Evolutionary conservation across 768 basidiomycete genomes (phyloP).

Genomic region (Neoboletus brunneissimus): DNA sequence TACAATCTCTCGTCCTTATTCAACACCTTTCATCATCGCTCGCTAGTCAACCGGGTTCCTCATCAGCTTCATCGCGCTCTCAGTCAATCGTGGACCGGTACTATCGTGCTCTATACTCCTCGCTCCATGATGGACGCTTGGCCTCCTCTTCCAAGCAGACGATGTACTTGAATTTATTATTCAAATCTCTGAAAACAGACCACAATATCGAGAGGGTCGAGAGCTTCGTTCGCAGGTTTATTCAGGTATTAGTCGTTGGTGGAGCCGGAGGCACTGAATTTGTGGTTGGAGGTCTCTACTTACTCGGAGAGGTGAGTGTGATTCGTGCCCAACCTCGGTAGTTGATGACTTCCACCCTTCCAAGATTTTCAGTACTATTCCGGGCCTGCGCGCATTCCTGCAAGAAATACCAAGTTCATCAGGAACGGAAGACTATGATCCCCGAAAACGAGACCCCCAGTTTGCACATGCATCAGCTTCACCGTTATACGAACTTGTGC

Average conservation of each 20-base stretch:
- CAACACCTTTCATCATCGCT: slow-evolving; percentile 73
- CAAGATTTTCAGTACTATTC: slow-evolving; percentile 51
- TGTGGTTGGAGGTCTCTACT: slow-evolving; percentile 80
- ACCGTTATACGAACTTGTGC: slow-evolving; percentile 88
- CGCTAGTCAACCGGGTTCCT: slow-evolving; percentile 38
- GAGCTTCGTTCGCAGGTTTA: slow-evolving; percentile 78
- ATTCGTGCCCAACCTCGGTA: not conserved
- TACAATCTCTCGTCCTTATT: slow-evolving; percentile 88
- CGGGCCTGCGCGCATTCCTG: slow-evolving; percentile 47
- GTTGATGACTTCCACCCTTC: not conserved
- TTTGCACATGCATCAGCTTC: slow-evolving; percentile 77
- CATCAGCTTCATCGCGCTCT: slow-evolving; percentile 38
- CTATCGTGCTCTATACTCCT: slow-evolving; percentile 86
- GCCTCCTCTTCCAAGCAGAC: slow-evolving; percentile 87
- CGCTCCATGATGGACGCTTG: slow-evolving; percentile 79
- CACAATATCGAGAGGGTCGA: slow-evolving; percentile 57
- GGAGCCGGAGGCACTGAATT: slow-evolving; percentile 81
- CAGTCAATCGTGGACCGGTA: slow-evolving; percentile 61
- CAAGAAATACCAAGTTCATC: slow-evolving; percentile 31
- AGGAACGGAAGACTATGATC: slow-evolving; percentile 60
- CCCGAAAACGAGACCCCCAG: slow-evolving; percentile 85
- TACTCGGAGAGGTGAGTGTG: slow-evolving; percentile 78
- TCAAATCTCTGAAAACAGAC: slow-evolving; percentile 83
- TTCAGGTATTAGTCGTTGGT: slow-evolving; percentile 73
- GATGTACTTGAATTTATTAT: slow-evolving; percentile 92